These are phyloP conservation scores for Podospora fimiseda DNA, from an alignment of 495 filamentous ascomycete genomes.

Conservation along the genomic window DNA sequence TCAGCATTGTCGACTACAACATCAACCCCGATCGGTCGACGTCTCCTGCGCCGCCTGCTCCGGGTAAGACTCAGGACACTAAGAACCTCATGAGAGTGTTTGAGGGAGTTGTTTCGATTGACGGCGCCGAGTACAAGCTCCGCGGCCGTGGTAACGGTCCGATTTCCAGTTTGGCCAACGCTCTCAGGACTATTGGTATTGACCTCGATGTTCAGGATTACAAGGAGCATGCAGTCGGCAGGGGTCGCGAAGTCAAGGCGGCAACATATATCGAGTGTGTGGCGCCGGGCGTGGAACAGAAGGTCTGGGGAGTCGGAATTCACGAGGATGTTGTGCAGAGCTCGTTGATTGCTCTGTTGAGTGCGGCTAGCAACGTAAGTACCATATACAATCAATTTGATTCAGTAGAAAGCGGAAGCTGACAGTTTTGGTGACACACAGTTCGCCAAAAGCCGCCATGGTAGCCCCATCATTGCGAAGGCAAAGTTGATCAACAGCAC, in stretches of 20 bases:
- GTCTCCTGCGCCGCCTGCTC: conserved; percentile 63
- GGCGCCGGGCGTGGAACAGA: conserved; percentile 57
- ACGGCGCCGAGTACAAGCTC: conserved; percentile 71
- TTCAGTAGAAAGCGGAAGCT: conserved; percentile 8
- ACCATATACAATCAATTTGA: background rate
- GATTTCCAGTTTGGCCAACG: conserved; percentile 80
- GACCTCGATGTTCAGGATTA: conserved; percentile 91
- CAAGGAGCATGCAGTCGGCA: conserved; percentile 90
- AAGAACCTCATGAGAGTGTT: conserved; percentile 77
- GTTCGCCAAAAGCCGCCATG: conserved; percentile 53
- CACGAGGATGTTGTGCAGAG: conserved; percentile 93
- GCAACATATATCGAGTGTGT: conserved; percentile 92
- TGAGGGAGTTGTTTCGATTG: conserved; percentile 79
- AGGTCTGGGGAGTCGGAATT: conserved; percentile 93
- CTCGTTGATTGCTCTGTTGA: conserved; percentile 80
- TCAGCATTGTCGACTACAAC: conserved; percentile 85
- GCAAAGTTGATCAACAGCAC: conserved; percentile 24
- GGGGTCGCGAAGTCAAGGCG: conserved; percentile 74
- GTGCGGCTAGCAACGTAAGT: conserved; percentile 83
- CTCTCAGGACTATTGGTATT: conserved; percentile 72
- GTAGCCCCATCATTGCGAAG: conserved; percentile 48
- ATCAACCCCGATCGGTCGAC: conserved; percentile 78
- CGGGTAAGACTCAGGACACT: conserved; percentile 64
- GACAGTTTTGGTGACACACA: conserved; percentile 22
- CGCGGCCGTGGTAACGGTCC: conserved; percentile 82